Conservation (phyloP, 805 yeast species). For the Hanseniaspora clermontiae region DNA sequence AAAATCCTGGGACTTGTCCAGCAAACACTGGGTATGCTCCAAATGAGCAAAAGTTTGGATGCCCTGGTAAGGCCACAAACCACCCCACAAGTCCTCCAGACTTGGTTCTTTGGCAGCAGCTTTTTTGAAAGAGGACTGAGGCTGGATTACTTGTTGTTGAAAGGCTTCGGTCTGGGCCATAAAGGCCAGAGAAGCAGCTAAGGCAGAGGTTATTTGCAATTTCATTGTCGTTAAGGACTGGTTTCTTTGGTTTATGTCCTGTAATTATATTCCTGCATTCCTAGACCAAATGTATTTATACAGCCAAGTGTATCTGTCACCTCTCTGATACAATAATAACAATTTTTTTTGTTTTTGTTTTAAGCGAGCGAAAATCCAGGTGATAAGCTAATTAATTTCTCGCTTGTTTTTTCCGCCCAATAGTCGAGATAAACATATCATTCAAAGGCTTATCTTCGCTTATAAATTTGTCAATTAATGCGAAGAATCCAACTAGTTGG, state of each 20-base stretch:
- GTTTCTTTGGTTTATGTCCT: no score
- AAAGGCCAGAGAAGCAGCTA: neutral
- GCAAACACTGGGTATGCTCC: constrained; percentile 45
- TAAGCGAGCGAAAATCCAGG: no score
- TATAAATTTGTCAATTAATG: no score
- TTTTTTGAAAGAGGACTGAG: constrained; percentile 29
- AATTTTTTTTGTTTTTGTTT: no score
- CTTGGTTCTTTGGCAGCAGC: constrained; percentile 24
- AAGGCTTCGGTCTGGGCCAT: neutral
- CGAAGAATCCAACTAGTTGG: no score
- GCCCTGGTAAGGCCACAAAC: constrained; percentile 60
- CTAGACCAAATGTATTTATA: no score
- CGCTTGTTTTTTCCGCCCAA: neutral
- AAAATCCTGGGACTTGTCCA: constrained; percentile 35
- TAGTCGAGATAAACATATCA: no score
- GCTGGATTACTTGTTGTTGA: neutral
- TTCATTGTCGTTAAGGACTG: neutral
- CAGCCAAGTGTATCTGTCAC: no score
- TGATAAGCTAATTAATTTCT: neutral
- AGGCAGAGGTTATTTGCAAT: neutral
- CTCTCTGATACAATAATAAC: no score
- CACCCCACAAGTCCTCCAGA: constrained; percentile 57
- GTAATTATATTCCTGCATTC: no score
- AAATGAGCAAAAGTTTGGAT: constrained; percentile 65
- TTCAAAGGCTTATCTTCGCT: no score